phyloP scores from a whole-genome alignment of 2,329 filamentous ascomycete genomes.

The Chaetomium olivaceum region DNA sequence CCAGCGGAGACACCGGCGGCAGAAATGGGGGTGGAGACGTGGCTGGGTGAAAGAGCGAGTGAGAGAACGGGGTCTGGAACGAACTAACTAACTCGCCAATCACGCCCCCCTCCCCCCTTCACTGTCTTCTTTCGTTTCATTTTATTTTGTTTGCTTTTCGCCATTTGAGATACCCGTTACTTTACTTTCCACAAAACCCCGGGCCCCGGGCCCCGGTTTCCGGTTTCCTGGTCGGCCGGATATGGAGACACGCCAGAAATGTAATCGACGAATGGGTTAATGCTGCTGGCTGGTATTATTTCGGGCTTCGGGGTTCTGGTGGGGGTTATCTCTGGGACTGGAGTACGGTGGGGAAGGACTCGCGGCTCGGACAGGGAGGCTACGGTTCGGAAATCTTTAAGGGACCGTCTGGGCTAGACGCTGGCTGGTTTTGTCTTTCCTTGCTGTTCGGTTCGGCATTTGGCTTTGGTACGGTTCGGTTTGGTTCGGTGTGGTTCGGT shows the following conservation, averaged over 20 bases:
- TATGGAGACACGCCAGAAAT: not conserved
- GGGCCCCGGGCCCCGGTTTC: no score
- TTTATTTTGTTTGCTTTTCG: not conserved
- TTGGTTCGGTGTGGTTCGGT: not conserved
- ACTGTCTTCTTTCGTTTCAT: not conserved
- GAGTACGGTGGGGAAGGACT: not conserved
- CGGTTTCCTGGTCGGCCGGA: not conserved
- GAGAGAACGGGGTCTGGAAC: not conserved
- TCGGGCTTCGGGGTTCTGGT: not conserved
- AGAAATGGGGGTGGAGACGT: no score
- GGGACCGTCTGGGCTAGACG: not conserved
- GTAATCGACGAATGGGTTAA: conserved; percentile 6
- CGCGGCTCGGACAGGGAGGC: no score
- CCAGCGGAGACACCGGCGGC: no score
- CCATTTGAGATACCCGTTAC: not conserved
- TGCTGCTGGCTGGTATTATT: conserved; percentile 12
- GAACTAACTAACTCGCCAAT: not conserved
- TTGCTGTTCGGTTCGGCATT: not conserved
- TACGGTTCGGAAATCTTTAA: not conserved
- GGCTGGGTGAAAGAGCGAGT: no score
- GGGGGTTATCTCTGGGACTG: not conserved
- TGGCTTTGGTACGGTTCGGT: not conserved
- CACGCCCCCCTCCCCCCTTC: not conserved
- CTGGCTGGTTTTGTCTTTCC: not conserved
- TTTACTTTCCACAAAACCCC: not conserved